Evolutionary conservation across 768 basidiomycete genomes (phyloP).

Genomic region (Suillus bovinus): DNA sequence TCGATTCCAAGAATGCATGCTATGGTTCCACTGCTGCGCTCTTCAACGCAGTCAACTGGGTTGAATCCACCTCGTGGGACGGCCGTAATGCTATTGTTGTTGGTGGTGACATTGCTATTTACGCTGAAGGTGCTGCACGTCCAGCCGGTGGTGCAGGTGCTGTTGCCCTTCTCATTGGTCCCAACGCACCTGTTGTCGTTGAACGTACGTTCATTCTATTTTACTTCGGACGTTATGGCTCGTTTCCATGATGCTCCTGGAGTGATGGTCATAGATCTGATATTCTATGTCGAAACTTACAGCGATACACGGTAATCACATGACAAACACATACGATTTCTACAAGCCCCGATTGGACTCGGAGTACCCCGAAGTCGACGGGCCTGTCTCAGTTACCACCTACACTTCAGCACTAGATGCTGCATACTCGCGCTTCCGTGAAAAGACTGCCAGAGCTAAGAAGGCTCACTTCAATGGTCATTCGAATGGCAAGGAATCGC

Average conservation of each 20-base stretch:
- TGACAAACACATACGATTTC: slow-evolving; percentile 98
- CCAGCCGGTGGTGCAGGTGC: slow-evolving; percentile 98
- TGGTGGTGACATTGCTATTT: slow-evolving; percentile 95
- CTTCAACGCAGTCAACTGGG: slow-evolving; percentile 99
- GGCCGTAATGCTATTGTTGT: slow-evolving; percentile 97
- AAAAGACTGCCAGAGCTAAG: slow-evolving; percentile 71
- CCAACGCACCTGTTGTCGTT: slow-evolving; percentile 90
- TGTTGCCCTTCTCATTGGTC: slow-evolving; percentile 92
- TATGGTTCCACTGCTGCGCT: slow-evolving; percentile 98
- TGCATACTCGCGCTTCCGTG: slow-evolving; percentile 81
- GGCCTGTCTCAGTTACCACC: slow-evolving; percentile 92
- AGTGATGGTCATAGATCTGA: slow-evolving; percentile 12
- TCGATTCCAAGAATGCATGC: slow-evolving; percentile 99
- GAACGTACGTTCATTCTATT: slow-evolving; percentile 72
- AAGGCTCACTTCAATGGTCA: slow-evolving; percentile 45
- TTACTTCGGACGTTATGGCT: slow-evolving; percentile 44
- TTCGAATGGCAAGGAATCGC: slow-evolving; percentile 33
- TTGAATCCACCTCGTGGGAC: slow-evolving; percentile 95
- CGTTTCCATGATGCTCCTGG: slow-evolving; percentile 9
- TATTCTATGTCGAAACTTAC: slow-evolving; percentile 8
- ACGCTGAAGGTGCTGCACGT: slow-evolving; percentile 92
- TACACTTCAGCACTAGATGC: slow-evolving; percentile 94
- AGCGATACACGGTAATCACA: slow-evolving; percentile 96
- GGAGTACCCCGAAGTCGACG: slow-evolving; percentile 96
- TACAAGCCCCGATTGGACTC: slow-evolving; percentile 97